Evolutionary conservation across 1,284 basidiomycete genomes (phyloP).

Genomic region (Apiotrichum montevideense): DNA sequence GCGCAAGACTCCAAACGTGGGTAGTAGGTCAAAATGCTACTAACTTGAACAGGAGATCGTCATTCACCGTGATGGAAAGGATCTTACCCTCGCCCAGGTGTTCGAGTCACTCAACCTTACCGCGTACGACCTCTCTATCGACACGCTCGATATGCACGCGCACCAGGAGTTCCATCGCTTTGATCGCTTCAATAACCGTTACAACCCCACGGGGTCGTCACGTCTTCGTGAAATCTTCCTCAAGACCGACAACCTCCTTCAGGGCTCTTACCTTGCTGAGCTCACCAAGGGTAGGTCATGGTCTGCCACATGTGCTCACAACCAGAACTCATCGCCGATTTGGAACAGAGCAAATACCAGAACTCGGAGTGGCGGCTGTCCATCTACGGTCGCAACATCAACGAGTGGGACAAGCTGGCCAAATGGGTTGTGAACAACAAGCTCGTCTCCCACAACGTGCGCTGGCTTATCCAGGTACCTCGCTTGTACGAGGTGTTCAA

Average conservation of each 20-base stretch:
- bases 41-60: slow-evolving; percentile 71
- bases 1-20: slow-evolving; percentile 50
- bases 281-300: slow-evolving; percentile 69
- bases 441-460: slow-evolving; percentile 90
- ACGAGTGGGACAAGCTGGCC: slow-evolving; percentile 98
- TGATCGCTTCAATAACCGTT: slow-evolving; percentile 76
- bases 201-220: slow-evolving; percentile 66
- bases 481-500: slow-evolving; percentile 96
- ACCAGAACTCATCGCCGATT: slow-evolving; percentile 87
- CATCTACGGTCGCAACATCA: slow-evolving; percentile 70
- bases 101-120: slow-evolving; percentile 92
- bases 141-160: slow-evolving; percentile 99
- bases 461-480: slow-evolving; percentile 96
- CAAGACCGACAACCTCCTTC: slow-evolving; percentile 92
- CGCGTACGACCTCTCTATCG: slow-evolving; percentile 96
- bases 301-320: not conserved
- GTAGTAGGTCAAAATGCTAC: slow-evolving; percentile 6
- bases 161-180: slow-evolving; percentile 95
- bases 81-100: slow-evolving; percentile 85
- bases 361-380: slow-evolving; percentile 96
- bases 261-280: slow-evolving; percentile 91
- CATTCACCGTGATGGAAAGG: slow-evolving; percentile 85
- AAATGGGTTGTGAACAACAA: slow-evolving; percentile 94
- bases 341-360: slow-evolving; percentile 98
- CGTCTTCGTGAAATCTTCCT: slow-evolving; percentile 94